A percentile compares a stretch with the other conserved stretches of the same genome.
phyloP scores from a whole-genome alignment of 768 basidiomycete genomes.

The Tricholomella constricta region DNA sequence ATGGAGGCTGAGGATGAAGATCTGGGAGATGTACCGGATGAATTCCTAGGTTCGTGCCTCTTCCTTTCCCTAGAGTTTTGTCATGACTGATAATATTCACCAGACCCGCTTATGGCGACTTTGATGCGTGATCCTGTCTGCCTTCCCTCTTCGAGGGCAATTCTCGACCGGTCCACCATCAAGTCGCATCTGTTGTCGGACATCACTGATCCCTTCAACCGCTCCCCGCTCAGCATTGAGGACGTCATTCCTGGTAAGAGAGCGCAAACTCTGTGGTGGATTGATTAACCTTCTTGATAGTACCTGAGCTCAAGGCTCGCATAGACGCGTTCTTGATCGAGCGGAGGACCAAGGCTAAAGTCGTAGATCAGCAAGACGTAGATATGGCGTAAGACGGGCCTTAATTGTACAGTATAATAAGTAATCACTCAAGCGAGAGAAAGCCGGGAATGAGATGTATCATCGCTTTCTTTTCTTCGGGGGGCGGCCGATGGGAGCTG shows the following conservation, averaged over 20 bases:
- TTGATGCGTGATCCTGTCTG: slow-evolving; percentile 96
- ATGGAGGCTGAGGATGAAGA: slow-evolving; percentile 86
- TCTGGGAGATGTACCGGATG: slow-evolving; percentile 91
- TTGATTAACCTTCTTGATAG: slow-evolving; percentile 33
- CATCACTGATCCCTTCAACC: slow-evolving; percentile 93
- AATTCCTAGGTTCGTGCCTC: slow-evolving; percentile 75
- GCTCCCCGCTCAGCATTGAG: slow-evolving; percentile 75
- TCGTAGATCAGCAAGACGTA: slow-evolving; percentile 14
- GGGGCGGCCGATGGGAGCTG: slow-evolving; percentile 33
- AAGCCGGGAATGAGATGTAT: neutral
- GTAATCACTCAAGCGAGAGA: neutral
- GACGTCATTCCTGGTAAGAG: slow-evolving; percentile 74
- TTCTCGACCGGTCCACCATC: slow-evolving; percentile 90
- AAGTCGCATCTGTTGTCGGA: slow-evolving; percentile 94
- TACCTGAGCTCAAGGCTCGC: slow-evolving; percentile 67
- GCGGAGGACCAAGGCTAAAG: slow-evolving; percentile 41
- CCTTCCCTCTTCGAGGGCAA: slow-evolving; percentile 76
- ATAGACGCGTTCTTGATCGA: slow-evolving; percentile 75
- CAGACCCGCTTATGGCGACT: slow-evolving; percentile 89
- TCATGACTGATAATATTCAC: slow-evolving; percentile 10
- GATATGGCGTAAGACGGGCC: slow-evolving; percentile 14
- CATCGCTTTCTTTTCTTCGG: slow-evolving; percentile 52
- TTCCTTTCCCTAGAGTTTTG: slow-evolving; percentile 8
- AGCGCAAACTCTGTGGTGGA: slow-evolving; percentile 11
- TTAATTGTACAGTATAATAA: slow-evolving; percentile 14